A percentile compares a stretch with the other conserved stretches of the same genome.
Evolutionary conservation across 176 grass and related monocot species (phyloP).

Genomic region (Themeda triandra): DNA sequence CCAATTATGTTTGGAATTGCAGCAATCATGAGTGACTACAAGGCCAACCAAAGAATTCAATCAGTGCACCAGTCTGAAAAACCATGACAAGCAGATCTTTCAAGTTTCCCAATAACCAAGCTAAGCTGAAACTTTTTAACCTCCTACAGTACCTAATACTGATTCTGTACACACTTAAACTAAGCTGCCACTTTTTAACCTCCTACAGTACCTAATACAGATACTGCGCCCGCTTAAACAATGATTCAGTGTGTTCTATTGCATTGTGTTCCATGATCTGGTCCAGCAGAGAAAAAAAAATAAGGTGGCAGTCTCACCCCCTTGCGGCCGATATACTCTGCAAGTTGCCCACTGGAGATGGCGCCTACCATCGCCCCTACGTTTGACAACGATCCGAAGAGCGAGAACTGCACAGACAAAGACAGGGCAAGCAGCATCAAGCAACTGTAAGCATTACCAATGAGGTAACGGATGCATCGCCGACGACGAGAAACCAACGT

Average conservation of each 20-base stretch:
- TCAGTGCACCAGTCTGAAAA: background rate
- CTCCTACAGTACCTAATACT: background rate
- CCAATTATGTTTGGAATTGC: slow-evolving; percentile 95
- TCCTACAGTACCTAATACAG: background rate
- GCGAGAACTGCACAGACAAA: slow-evolving; percentile 46
- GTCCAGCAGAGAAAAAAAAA: background rate
- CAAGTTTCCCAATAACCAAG: background rate
- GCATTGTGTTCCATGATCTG: background rate
- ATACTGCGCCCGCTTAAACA: background rate
- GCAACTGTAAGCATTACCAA: background rate
- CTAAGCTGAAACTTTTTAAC: background rate
- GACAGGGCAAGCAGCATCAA: background rate
- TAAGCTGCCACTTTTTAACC: background rate
- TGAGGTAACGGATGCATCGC: background rate
- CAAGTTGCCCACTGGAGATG: slow-evolving; percentile 87
- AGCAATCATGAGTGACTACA: slow-evolving; percentile 94
- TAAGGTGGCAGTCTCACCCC: slow-evolving; percentile 42
- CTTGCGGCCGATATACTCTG: slow-evolving; percentile 89
- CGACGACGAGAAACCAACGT: background rate
- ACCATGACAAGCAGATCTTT: background rate
- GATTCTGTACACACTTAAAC: background rate
- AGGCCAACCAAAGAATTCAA: slow-evolving; percentile 5
- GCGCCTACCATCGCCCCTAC: slow-evolving; percentile 91
- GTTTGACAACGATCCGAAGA: slow-evolving; percentile 83
- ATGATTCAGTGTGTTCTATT: background rate